These are phyloP conservation scores for Capsella rubella DNA, from an alignment of 441 rosid genomes.

Conservation along the genomic window DNA sequence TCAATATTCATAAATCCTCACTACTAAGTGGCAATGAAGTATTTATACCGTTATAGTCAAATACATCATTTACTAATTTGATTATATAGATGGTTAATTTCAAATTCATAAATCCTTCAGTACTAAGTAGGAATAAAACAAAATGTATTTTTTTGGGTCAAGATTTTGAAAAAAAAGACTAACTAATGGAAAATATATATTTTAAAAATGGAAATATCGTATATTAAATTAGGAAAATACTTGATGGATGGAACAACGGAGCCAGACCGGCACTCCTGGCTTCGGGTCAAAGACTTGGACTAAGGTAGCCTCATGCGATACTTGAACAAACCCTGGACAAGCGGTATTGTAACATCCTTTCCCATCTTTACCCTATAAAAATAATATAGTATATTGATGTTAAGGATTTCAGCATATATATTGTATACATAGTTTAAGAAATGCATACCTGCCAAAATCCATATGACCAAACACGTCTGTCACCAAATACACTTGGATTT, in stretches of 20 bases:
- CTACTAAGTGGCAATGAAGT: too few species aligned
- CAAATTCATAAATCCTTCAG: too few species aligned
- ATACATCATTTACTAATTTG: too few species aligned
- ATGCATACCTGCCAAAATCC: conserved; percentile 8
- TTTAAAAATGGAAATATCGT: not conserved
- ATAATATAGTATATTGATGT: not conserved
- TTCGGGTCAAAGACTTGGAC: not conserved
- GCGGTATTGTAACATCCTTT: conserved; percentile 11
- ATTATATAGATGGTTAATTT: too few species aligned
- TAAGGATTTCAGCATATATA: not conserved
- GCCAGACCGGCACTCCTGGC: not conserved
- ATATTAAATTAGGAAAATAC: not conserved
- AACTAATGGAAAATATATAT: not conserved
- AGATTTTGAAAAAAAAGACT: not conserved
- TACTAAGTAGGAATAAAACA: too few species aligned
- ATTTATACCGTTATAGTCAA: too few species aligned
- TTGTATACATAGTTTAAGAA: not conserved
- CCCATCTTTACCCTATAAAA: conserved; percentile 18
- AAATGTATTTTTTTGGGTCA: not conserved
- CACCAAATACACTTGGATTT: conserved; percentile 3
- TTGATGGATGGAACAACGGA: not conserved
- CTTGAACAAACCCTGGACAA: conserved; percentile 31
- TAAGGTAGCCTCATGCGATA: not conserved
- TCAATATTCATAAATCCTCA: too few species aligned
- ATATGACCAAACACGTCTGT: conserved; percentile 13